Evolutionary conservation across 2,329 filamentous ascomycete species (phyloP), one percentile per base, ranked within the genome.

Genomic region (Neoascochyta sp.): DNA sequence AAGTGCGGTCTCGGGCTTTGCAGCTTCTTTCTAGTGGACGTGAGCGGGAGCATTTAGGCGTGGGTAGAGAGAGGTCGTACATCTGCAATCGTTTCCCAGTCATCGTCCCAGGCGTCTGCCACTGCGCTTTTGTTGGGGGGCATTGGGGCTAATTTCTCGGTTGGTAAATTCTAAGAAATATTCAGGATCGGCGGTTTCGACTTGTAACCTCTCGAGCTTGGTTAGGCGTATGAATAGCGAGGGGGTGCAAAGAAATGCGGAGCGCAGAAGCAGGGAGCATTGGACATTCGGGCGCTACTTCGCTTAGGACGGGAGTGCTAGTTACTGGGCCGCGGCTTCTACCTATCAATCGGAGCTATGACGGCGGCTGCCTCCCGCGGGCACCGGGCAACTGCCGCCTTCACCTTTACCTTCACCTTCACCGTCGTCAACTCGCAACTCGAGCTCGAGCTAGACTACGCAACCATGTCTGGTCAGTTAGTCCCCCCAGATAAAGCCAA

Each of bases 31-130:
- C 61, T 64, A 39, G 5, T 4, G 17, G 1, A 11, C 24, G 48
- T 61, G 31, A 60, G 50, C 20, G 20, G 9, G 19, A 13, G 37
- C 36, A 21, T 22, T 22, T 22, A 18, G 10, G 19, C 14, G 32
- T n/a, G 29, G 12, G 33, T 20, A 32, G 23, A 27, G 29, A 22
- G 26, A 13, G 13, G 19, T 35, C 58, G 24, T 68, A 80, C 77
- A 66, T 94, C 87, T 34, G 84, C 86, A 56, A 83, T 75, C 5
- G 70, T 66, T 60, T 90, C 86, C 88, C 89, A 96, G 54, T 95
- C 86, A 50, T 94, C 81, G 43, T 90, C 87, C 90, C 90, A 95
- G 12, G 87, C 89, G 60, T 57, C 57, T 7, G 53, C 54, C 12
- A 82, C 62, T 13, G 62, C 63, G 26, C 47, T 43, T 49, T 70